Evolutionary conservation across 495 filamentous ascomycete genomes (phyloP).

Genomic region (Cladorrhinum samala): DNA sequence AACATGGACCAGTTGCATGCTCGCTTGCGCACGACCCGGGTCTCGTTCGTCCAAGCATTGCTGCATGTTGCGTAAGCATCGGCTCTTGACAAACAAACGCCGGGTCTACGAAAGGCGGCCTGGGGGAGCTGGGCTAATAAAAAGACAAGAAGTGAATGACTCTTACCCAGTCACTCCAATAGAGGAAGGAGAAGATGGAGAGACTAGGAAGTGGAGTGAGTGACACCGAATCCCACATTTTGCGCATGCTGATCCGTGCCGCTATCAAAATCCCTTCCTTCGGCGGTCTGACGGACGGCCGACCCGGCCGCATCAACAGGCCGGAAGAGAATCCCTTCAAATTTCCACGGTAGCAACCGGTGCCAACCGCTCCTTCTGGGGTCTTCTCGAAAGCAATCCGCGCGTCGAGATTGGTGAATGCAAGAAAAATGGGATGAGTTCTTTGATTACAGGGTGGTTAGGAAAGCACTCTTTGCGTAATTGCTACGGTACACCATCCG

Average conservation of each 20-base stretch:
- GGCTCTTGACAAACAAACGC: background rate
- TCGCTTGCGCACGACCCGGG: background rate
- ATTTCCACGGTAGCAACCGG: background rate
- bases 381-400: too few species aligned
- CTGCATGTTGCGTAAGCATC: background rate
- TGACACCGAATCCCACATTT: background rate
- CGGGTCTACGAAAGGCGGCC: background rate
- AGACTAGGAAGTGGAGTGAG: background rate
- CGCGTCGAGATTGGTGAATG: too few species aligned
- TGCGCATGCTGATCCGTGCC: background rate
- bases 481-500: background rate
- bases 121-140: background rate
- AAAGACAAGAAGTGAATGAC: background rate
- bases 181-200: background rate
- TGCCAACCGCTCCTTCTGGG: background rate
- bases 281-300: background rate
- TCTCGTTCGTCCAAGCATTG: background rate
- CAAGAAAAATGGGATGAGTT: background rate
- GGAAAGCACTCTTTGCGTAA: constrained; percentile 1
- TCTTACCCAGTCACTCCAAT: background rate
- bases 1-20: background rate
- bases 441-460: constrained; percentile 11
- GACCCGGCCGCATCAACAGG: background rate
- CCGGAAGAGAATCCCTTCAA: constrained; percentile 1
- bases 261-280: background rate